Evolutionary conservation across 331 rosid species (phyloP), one percentile per base, ranked within the genome.

Genomic region (Saraca asoca): DNA sequence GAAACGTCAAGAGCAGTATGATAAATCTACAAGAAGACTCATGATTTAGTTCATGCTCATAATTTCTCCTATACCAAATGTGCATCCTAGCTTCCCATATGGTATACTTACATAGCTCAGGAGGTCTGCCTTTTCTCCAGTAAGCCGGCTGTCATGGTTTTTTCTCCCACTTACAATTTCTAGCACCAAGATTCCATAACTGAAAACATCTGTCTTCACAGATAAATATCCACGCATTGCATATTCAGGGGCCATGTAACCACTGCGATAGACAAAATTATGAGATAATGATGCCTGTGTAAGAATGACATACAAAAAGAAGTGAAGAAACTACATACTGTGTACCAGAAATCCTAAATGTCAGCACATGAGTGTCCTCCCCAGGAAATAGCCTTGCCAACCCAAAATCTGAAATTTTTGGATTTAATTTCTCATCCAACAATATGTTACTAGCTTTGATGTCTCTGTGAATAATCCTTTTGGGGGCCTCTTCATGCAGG

Each of bases 241-340:
- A 51, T 91, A 91, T 77, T 91, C 98, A 33, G 98, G 98, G 0
- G 98, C 90, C 96, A 91, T 91, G 69, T 91, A 91, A 69, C 96
- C 98, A 58, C 98, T 91, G 59, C 70, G 76, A 19, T 15, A 5
- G 68, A 62, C 63, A 74, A 79, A 74, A 8, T 48, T 7, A 52
- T 58, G 68, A 2, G 1, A 19, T 68, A 43, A 79, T 64, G 15
- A 56, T 59, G n/a, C 33, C 69, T 44, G 45, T 17, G 53, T 18
- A 55, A 37, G 56, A 71, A 49, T 68, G 44, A 55, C 34, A 46
- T 51, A 13, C 24, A 44, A 63, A 62, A 48, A 29, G 17, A 54
- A 44, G 66, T 17, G 35, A 55, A 43, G 74, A 61, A 69, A 68
- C 64, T 71, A 91, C 98, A 87, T 74, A 91, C 98, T 77, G 86